A percentile compares a stretch with the other conserved stretches of the same genome.
phyloP scores from a whole-genome alignment of 495 filamentous ascomycete genomes.

The Neurospora sp. region DNA sequence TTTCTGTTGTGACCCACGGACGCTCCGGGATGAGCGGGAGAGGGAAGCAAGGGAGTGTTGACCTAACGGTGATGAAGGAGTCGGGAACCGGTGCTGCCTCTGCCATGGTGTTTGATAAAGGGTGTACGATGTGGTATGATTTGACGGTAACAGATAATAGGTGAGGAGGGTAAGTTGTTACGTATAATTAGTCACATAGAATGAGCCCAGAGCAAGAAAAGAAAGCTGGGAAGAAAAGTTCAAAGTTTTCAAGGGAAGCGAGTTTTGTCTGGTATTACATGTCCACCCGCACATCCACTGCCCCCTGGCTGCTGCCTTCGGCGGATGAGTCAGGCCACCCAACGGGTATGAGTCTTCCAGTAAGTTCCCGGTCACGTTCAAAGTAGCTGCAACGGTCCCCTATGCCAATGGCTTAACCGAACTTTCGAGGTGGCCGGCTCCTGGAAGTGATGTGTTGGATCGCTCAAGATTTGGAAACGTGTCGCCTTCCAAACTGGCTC shows the following conservation, averaged over 20 bases:
- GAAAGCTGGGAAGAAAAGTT: not conserved
- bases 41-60: conserved; percentile 22
- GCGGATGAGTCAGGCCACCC: not conserved
- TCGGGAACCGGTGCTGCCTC: not conserved
- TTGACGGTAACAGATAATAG: not conserved
- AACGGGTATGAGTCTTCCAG: not conserved
- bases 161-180: not conserved
- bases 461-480: not conserved
- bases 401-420: not conserved
- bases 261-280: not conserved
- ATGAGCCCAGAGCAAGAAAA: not conserved
- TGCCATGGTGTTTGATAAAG: not conserved
- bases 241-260: not conserved
- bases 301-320: not conserved
- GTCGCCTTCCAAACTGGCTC: not conserved
- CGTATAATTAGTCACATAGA: not conserved
- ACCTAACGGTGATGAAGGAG: conserved; percentile 21
- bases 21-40: conserved; percentile 19
- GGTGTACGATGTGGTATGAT: not conserved
- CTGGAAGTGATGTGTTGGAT: not conserved
- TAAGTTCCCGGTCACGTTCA: not conserved
- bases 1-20: conserved; percentile 26
- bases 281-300: not conserved
- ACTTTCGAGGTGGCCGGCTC: not conserved
- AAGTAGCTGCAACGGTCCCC: not conserved